Conservation (phyloP, 257 asterid genomes). For the Lavandula angustifolia region DNA sequence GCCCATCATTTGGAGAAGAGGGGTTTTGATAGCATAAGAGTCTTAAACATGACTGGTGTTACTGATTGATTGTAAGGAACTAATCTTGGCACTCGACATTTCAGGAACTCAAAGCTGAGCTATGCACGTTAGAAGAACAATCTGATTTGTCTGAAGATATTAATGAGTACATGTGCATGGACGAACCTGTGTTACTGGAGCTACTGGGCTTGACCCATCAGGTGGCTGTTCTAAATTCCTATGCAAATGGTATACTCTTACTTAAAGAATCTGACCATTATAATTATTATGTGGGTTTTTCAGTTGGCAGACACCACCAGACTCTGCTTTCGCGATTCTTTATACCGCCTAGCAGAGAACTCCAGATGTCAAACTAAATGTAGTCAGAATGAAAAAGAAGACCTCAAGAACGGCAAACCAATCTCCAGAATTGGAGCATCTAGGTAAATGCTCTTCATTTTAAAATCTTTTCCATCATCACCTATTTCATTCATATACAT, state of each 20-base stretch:
- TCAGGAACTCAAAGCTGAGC: constrained; percentile 33
- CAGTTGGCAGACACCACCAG: constrained; percentile 49
- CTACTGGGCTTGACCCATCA: constrained; percentile 44
- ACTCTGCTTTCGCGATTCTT: constrained; percentile 54
- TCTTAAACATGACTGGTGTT: neutral
- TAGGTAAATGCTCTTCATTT: constrained; percentile 31
- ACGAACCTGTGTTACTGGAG: constrained; percentile 41
- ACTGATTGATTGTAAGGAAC: constrained; percentile 21
- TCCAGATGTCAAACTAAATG: constrained; percentile 36
- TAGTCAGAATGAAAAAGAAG: constrained; percentile 26
- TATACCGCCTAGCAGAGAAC: constrained; percentile 58
- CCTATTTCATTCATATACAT: no score
- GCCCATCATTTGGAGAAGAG: no score
- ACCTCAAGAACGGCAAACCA: constrained; percentile 8
- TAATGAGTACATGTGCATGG: constrained; percentile 30
- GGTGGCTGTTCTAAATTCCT: constrained; percentile 33
- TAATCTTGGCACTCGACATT: constrained; percentile 16
- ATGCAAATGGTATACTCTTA: neutral
- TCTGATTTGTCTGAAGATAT: constrained; percentile 17
- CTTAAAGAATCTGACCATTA: constrained; percentile 12
- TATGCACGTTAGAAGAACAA: constrained; percentile 27
- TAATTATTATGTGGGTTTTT: constrained; percentile 21
- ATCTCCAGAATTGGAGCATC: constrained; percentile 27
- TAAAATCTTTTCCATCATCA: no score
- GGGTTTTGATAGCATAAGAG: no score